Evolutionary conservation across 345 rosid genomes (phyloP).

Genomic region (Pistacia vera): DNA sequence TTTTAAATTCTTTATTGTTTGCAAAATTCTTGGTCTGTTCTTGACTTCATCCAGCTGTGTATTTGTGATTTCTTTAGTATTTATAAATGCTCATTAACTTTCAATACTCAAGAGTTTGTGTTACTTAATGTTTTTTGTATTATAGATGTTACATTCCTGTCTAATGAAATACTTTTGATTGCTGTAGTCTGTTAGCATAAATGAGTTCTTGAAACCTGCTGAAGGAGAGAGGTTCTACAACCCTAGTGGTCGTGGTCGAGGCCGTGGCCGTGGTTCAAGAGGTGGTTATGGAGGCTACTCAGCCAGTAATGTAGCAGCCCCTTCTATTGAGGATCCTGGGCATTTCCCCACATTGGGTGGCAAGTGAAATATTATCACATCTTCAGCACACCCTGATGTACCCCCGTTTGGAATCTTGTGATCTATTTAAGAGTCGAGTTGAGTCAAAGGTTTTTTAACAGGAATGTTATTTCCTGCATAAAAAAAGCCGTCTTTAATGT

Average conservation of each 20-base stretch:
- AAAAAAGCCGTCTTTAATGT: constrained; percentile 30
- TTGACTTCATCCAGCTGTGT: neutral
- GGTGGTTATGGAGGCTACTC: constrained; percentile 49
- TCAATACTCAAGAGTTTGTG: neutral
- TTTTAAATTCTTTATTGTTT: neutral
- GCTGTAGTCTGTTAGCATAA: constrained; percentile 80
- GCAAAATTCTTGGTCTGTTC: neutral
- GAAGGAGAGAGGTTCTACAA: constrained; percentile 67
- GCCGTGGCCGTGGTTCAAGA: constrained; percentile 68
- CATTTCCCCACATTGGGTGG: constrained; percentile 95
- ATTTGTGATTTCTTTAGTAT: neutral
- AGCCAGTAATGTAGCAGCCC: constrained; percentile 51
- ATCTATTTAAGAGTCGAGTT: constrained; percentile 14
- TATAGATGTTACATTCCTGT: neutral
- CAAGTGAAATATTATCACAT: constrained; percentile 48
- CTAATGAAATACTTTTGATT: neutral
- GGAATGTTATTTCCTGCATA: constrained; percentile 33
- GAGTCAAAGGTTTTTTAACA: constrained; percentile 22
- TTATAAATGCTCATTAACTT: no score
- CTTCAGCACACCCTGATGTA: neutral
- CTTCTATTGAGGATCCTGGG: constrained; percentile 72
- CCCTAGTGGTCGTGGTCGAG: constrained; percentile 63
- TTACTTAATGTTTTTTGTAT: neutral
- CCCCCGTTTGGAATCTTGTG: constrained; percentile 19
- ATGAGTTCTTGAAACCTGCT: constrained; percentile 94